These are phyloP conservation scores for Pseudocercospora macadamiae DNA, from an alignment of 2,329 filamentous ascomycete species.

Conservation along the genomic window DNA sequence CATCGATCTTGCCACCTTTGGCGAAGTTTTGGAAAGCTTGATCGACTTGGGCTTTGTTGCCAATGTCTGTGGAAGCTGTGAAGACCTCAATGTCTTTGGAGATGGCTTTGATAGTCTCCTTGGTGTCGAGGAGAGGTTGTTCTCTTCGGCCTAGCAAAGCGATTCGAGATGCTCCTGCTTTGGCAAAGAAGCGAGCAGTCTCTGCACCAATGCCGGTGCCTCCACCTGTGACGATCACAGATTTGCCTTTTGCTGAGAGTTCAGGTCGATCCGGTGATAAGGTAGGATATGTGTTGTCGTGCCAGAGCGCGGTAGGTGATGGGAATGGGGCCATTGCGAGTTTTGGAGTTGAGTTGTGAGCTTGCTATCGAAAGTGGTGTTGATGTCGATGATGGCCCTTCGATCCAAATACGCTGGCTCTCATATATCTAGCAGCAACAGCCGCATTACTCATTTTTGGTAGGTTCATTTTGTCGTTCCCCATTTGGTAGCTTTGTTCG, in stretches of 20 bases:
- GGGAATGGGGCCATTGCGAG: conserved; percentile 11
- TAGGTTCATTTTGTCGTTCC: no score
- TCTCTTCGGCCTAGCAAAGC: conserved; percentile 49
- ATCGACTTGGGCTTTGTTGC: conserved; percentile 38
- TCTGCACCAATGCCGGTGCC: conserved; percentile 52
- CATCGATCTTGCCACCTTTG: conserved; percentile 37
- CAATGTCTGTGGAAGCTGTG: conserved; percentile 36
- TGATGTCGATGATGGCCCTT: no score
- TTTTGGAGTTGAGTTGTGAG: no score
- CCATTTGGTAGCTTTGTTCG: no score
- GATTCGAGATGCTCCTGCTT: conserved; percentile 49
- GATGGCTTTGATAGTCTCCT: conserved; percentile 39
- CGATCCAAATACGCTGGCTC: no score
- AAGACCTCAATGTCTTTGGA: conserved; percentile 41
- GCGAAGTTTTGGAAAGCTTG: conserved; percentile 39
- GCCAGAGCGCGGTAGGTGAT: conserved; percentile 43
- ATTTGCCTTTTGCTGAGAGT: conserved; percentile 46
- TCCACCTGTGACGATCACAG: conserved; percentile 49
- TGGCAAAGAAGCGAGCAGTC: conserved; percentile 48
- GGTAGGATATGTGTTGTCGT: conserved; percentile 38
- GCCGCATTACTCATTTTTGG: no score
- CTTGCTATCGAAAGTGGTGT: no score
- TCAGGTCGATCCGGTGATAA: conserved; percentile 46
- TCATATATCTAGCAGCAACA: no score
- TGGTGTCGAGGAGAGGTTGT: conserved; percentile 42